Base-by-base conservation (phyloP, 495 filamentous ascomycete species). In the Aspergillus asperescens region DNA sequence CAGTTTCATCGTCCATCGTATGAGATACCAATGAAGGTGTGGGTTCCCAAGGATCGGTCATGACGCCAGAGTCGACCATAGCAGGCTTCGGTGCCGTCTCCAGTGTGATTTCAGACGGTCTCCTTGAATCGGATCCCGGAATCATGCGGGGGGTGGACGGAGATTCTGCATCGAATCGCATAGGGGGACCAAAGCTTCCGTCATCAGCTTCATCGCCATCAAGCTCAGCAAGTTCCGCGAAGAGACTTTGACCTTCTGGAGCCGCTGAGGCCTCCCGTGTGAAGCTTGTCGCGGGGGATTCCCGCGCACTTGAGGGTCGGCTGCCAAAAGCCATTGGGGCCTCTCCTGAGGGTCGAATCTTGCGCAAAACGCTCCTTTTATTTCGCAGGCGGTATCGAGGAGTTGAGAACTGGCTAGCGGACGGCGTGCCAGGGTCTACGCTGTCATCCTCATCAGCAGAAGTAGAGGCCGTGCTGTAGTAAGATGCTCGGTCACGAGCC, bases 381-480 rank as follows among this genome's bases (percentile, higher is more conserved):
- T 86, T 72, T 45, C 81, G 81, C 18, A 91, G 71, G 32, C 85
- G 84, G 65, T 88, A 85, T 28, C 82, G 81, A 52, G 87, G 85
- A 13, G 81, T 74, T 18, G 84, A 74, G 20, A 70, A 65, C 44
- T 85, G 78, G 19, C 80, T 74, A 12, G 86, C 83, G 3, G 87
- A 90, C 43, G 74, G 79, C 13, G 81, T 56, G 5, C 71, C 72
- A 18, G 48, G 55, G 27, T 76, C 74, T 20, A 74, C 68, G 47
- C 78, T 80, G 22, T 85, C 81, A 39, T 84, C 83, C 20, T 95
- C 90, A 50, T 95, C 90, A 19, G 76, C 84, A 20, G 88, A 91
- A 4, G 87, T 91, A 8, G 92, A 96, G 16, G 90, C 92, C 5
- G 90, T 95, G 72, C 91, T 96, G 55, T 85, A 77, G 62, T 85